Conservation (phyloP, 495 filamentous ascomycete genomes). For the Neurospora sp. region DNA sequence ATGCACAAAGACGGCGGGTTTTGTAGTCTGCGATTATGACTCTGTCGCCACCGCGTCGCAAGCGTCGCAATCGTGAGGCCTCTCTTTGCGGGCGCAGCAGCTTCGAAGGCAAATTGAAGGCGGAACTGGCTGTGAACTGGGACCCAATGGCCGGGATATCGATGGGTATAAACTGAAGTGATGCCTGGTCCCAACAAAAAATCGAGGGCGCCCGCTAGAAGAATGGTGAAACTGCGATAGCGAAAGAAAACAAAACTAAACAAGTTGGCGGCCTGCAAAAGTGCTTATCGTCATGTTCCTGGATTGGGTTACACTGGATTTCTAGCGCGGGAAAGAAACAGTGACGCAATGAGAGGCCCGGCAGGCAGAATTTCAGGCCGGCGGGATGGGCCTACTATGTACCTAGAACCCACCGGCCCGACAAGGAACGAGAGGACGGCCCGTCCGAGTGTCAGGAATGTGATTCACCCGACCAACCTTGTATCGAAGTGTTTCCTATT, state of each 20-base stretch:
- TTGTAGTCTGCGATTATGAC: not conserved
- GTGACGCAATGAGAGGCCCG: not conserved
- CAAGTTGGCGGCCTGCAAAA: not conserved
- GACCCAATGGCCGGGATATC: not conserved
- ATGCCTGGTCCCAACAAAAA: not conserved
- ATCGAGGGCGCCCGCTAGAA: not conserved
- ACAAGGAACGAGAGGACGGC: not conserved
- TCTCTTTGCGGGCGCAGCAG: not conserved
- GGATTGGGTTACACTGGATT: not conserved
- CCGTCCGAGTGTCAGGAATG: not conserved
- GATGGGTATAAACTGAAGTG: not conserved
- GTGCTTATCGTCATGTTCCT: not conserved
- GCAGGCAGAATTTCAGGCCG: not conserved
- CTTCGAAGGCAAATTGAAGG: not conserved
- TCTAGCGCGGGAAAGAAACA: not conserved
- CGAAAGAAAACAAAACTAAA: not conserved
- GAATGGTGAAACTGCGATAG: not conserved
- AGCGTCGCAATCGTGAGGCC: not conserved
- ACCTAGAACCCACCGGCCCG: not conserved
- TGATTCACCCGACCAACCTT: not conserved
- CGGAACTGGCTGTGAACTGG: not conserved
- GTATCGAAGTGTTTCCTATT: not conserved
- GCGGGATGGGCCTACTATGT: not conserved
- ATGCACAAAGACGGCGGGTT: not conserved
- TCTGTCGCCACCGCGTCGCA: not conserved